Evolutionary conservation across 768 basidiomycete species (phyloP), one percentile per base, ranked within the genome.

Genomic region (Boletus subparvulus): DNA sequence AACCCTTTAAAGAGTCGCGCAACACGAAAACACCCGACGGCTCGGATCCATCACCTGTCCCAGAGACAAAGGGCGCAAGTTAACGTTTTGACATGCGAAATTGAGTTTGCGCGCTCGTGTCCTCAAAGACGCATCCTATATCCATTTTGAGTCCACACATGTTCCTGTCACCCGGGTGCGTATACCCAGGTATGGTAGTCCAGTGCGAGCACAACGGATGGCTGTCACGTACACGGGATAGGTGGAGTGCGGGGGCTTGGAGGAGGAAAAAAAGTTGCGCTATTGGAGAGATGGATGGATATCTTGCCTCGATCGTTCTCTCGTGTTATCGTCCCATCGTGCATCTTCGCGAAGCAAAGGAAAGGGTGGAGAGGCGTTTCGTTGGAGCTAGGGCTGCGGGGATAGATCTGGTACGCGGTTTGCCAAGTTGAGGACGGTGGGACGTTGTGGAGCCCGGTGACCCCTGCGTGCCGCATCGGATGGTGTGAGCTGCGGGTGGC

Each of bases 21-120:
- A 17, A 50, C 46, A 24, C 30, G 54, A 41, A 16, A 54, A 19
- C 42, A 26, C 52, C 35, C 21, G 19, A 51, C 52, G 47, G 56
- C 36, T 50, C 61, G 58, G 56, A 69, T 52, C 56, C 54, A 64
- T 59, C 51, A 26, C 30, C 32, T 10, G 11, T 21, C 3, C 12
- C 43, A 50, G n/a, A 50, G 26, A 19, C 35, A 35, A 37, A 21
- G 37, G 35, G 28, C 35, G 11, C 4, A 50, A 39, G 30, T 55
- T 54, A 55, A 52, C 61, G 55, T 69, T 58, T 52, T 26, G 53
- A 33, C 48, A 14, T 39, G 51, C 9, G 5, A 16, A 55, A 45
- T 58, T 55, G 52, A 50, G 56, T 64, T 58, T 47, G 44, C 12
- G n/a, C 49, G 35, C 45, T 50, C 46, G 19, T 43, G 40, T 40